A percentile compares a stretch with the other conserved stretches of the same genome.
Conservation (phyloP, 2,329 filamentous ascomycete species). For the Aspergillus jensenii region DNA sequence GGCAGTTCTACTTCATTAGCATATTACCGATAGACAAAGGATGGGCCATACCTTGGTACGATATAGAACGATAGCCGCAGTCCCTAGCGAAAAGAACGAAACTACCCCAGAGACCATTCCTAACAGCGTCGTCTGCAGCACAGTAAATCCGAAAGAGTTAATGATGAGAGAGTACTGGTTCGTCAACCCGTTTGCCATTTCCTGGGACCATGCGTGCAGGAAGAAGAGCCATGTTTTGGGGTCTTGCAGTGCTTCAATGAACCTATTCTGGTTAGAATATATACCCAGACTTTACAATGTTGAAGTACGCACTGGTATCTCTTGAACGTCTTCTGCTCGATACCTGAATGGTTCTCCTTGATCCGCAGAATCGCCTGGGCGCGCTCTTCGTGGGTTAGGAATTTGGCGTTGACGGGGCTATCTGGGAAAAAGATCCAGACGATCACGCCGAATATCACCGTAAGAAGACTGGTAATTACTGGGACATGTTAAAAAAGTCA, state of each 20-base stretch:
- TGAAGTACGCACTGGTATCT: slow-evolving; percentile 18
- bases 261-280: slow-evolving; percentile 7
- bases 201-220: slow-evolving; percentile 36
- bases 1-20: background rate
- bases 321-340: slow-evolving; percentile 39
- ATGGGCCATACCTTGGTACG: slow-evolving; percentile 25
- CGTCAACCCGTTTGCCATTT: slow-evolving; percentile 37
- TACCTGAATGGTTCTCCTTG: slow-evolving; percentile 38
- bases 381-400: slow-evolving; percentile 33
- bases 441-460: slow-evolving; percentile 23
- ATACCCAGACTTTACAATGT: background rate
- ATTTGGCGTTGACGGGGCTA: slow-evolving; percentile 32
- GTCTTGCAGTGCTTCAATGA: slow-evolving; percentile 34
- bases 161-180: slow-evolving; percentile 48
- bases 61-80: slow-evolving; percentile 29
- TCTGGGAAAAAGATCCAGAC: slow-evolving; percentile 36
- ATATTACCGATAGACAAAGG: background rate
- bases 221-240: slow-evolving; percentile 39
- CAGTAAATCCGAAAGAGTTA: slow-evolving; percentile 45
- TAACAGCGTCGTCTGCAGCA: slow-evolving; percentile 23
- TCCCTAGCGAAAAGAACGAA: slow-evolving; percentile 27
- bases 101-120: slow-evolving; percentile 27
- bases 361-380: slow-evolving; percentile 36
- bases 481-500: no score
- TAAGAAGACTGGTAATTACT: slow-evolving; percentile 7